A percentile compares a stretch with the other conserved stretches of the same genome.
Conservation (phyloP, 2,329 filamentous ascomycete species). For the Byssochlamys sp. region DNA sequence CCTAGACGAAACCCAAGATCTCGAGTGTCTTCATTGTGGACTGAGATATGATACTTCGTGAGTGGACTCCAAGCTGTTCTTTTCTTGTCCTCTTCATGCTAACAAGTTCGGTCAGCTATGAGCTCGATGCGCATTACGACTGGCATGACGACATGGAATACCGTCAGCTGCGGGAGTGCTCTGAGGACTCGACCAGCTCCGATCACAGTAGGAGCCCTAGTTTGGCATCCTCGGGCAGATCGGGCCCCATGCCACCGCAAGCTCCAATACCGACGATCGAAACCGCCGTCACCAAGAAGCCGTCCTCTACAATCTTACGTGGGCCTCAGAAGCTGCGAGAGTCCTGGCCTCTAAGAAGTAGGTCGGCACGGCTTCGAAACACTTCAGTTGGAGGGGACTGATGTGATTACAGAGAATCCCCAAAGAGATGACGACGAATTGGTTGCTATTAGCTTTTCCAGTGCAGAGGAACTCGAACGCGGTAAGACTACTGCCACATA, state of each 20-base stretch:
- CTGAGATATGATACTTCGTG: slow-evolving; percentile 7
- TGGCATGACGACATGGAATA: slow-evolving; percentile 10
- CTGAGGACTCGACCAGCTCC: neutral
- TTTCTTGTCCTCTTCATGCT: neutral
- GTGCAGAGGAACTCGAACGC: slow-evolving; percentile 20
- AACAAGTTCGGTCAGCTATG: slow-evolving; percentile 3
- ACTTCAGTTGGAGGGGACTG: neutral
- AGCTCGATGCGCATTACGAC: slow-evolving; percentile 7
- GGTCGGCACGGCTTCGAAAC: neutral
- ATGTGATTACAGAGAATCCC: slow-evolving; percentile 11
- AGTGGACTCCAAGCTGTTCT: neutral
- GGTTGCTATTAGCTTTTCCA: slow-evolving; percentile 20
- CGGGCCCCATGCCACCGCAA: slow-evolving; percentile 4
- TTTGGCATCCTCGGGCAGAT: neutral
- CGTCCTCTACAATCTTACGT: neutral
- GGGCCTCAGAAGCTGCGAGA: slow-evolving; percentile 16
- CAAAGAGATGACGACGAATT: slow-evolving; percentile 22
- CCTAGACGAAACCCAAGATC: slow-evolving; percentile 3
- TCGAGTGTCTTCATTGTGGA: slow-evolving; percentile 7
- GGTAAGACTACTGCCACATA: slow-evolving; percentile 7
- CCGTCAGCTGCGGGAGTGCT: slow-evolving; percentile 4
- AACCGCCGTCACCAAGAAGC: slow-evolving; percentile 9
- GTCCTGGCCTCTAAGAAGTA: slow-evolving; percentile 20
- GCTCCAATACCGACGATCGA: slow-evolving; percentile 9
- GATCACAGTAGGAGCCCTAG: slow-evolving; percentile 6